Conservation (phyloP, 176 grass and related monocot genomes). For the Microstegium vimineum region DNA sequence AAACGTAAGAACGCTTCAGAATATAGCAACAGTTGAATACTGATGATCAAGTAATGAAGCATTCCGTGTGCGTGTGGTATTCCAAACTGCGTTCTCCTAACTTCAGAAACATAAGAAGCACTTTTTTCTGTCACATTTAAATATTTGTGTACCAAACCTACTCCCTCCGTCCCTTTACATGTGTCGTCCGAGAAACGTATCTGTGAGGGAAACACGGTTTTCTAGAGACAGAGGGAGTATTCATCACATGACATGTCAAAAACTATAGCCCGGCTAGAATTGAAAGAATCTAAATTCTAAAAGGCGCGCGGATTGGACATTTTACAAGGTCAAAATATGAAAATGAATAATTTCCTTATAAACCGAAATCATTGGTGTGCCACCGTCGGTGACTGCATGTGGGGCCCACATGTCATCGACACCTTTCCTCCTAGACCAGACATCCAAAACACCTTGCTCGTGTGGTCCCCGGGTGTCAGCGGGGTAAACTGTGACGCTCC, state of each 20-base stretch:
- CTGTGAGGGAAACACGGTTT: no score
- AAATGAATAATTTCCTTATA: not conserved
- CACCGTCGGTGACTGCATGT: not conserved
- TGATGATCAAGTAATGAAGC: no score
- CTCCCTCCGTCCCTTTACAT: no score
- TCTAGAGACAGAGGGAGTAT: no score
- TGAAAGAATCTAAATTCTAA: not conserved
- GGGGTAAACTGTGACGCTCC: not conserved
- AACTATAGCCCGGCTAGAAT: not conserved
- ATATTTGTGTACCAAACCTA: no score
- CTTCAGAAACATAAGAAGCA: no score
- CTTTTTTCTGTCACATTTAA: no score
- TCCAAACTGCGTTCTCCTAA: no score
- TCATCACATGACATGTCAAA: not conserved
- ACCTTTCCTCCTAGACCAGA: not conserved
- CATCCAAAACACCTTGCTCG: not conserved
- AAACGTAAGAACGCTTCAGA: not conserved
- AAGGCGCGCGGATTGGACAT: not conserved
- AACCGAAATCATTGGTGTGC: not conserved
- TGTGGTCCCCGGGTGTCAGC: not conserved
- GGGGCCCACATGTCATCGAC: not conserved
- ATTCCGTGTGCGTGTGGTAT: no score
- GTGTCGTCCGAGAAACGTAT: no score
- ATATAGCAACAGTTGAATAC: no score
- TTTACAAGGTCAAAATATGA: not conserved